Percentiles rank a stretch among this genome's conserved stretches.
Conservation (phyloP, 495 filamentous ascomycete genomes). For the Penicillium crystallinum region DNA sequence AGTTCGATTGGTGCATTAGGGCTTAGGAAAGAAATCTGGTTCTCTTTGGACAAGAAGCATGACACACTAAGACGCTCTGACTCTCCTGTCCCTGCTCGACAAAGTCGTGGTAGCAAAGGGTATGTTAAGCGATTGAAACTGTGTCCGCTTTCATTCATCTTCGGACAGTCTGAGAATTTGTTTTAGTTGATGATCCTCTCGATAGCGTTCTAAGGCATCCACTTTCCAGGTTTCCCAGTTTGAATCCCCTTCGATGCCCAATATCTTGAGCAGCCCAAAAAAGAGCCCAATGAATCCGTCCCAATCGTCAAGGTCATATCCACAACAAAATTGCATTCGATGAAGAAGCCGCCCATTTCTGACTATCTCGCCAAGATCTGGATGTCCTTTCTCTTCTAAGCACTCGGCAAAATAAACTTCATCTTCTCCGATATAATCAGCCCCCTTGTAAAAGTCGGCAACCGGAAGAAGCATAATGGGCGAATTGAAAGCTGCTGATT, state of each 20-base stretch:
- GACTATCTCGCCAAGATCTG: conserved; percentile 26
- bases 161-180: too few relatives aligned
- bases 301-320: conserved; percentile 18
- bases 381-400: conserved; percentile 27
- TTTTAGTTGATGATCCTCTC: too few relatives aligned
- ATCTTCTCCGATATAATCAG: conserved; percentile 30
- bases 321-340: conserved; percentile 35
- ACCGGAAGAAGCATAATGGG: conserved; percentile 40
- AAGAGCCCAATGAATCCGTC: conserved; percentile 37
- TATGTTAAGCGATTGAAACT: too few relatives aligned
- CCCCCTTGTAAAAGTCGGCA: conserved; percentile 35
- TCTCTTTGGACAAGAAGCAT: too few relatives aligned
- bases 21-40: too few relatives aligned
- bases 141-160: too few relatives aligned
- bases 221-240: conserved; percentile 34
- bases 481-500: conserved; percentile 36
- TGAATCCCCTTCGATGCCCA: conserved; percentile 23
- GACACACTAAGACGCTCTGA: too few relatives aligned
- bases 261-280: conserved; percentile 25
- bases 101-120: too few relatives aligned
- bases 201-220: too few relatives aligned
- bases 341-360: conserved; percentile 31
- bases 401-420: conserved; percentile 28
- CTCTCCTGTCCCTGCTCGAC: too few relatives aligned
- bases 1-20: too few relatives aligned